Evolutionary conservation across 257 asterid genomes (phyloP).

Genomic region (Solanum microdontum): DNA sequence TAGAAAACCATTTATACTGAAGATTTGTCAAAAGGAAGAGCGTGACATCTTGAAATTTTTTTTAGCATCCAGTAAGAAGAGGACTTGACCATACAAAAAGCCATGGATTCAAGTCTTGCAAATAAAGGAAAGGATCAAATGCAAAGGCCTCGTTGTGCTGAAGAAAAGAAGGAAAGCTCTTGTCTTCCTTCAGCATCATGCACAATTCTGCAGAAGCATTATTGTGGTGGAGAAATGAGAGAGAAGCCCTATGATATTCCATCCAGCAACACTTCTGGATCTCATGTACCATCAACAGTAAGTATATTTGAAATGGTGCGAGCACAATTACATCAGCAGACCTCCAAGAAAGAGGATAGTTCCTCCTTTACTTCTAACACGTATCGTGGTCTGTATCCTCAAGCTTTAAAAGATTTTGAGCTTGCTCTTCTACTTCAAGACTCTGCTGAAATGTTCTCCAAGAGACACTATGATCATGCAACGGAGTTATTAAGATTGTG

Average conservation of each 20-base stretch:
- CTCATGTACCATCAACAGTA: slow-evolving; percentile 2
- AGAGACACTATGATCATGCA: slow-evolving; percentile 16
- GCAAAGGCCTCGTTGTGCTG: neutral
- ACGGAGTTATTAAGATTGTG: slow-evolving; percentile 10
- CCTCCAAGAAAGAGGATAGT: neutral
- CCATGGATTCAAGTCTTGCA: neutral
- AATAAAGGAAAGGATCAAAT: neutral
- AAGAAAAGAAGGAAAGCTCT: neutral
- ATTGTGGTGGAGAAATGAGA: neutral
- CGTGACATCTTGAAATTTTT: neutral
- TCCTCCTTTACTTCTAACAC: neutral
- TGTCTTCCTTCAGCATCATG: slow-evolving; percentile 8
- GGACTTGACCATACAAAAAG: neutral
- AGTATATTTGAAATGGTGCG: slow-evolving; percentile 19
- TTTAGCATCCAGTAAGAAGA: neutral
- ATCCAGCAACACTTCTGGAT: neutral
- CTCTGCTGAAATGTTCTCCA: slow-evolving; percentile 13
- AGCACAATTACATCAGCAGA: neutral
- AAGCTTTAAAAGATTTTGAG: slow-evolving; percentile 7
- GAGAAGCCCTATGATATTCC: neutral
- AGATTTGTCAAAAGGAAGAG: neutral
- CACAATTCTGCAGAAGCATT: neutral
- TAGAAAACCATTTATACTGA: neutral
- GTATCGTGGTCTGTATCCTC: neutral
- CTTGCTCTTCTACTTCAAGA: slow-evolving; percentile 16